Base-by-base conservation (phyloP, 2,329 filamentous ascomycete species). In the Paecilomyces variotii region DNA sequence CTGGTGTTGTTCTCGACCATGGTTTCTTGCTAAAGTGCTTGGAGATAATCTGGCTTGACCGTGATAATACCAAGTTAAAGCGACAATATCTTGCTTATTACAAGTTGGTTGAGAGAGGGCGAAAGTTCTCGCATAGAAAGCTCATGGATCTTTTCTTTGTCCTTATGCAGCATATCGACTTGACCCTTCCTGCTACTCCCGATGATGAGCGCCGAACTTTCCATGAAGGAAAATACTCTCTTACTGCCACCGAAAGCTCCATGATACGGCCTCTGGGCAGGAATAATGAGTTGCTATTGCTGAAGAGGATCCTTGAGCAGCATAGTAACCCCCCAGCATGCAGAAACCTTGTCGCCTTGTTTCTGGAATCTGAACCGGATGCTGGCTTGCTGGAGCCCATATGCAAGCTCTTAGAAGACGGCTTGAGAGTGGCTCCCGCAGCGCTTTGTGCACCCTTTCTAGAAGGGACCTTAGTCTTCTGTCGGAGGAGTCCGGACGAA, bases 251-350 rank as follows among this genome's bases (percentile, higher is more conserved):
- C 1, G 77, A 79, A 59, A 67, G 64, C 30, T 63, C 63, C 3
- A 68, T 73, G 35, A 63, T 78, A 53, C 67, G 66, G 26, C 62
- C 71, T n/a, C 34, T 70, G 11, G 74, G 74, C 9, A 61, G 62
- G 27, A 68, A 69, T n/a, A 66, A 65, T 12, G 70, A 73, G 35
- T 60, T 77, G 34, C 56, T 70, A 11, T 49, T 77, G 56, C 69
- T 87, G 26, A 84, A 86, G 67, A 90, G 88, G 68, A 77, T 91
- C 27, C 77, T 91, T 28, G 76, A 78, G 24, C 78, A 88, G 54
- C 81, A 87, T 61, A 82, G 87, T 66, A 85, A 84, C 57, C 70
- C 73, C 0, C 62, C 68, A 1, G 76, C 77, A 2, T 84, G 82
- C 1, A 77, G 81, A 55, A 75, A 73, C 11, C 87, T 91, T 56